Evolutionary conservation across 257 asterid genomes (phyloP).

Genomic region (Solanum piurae): DNA sequence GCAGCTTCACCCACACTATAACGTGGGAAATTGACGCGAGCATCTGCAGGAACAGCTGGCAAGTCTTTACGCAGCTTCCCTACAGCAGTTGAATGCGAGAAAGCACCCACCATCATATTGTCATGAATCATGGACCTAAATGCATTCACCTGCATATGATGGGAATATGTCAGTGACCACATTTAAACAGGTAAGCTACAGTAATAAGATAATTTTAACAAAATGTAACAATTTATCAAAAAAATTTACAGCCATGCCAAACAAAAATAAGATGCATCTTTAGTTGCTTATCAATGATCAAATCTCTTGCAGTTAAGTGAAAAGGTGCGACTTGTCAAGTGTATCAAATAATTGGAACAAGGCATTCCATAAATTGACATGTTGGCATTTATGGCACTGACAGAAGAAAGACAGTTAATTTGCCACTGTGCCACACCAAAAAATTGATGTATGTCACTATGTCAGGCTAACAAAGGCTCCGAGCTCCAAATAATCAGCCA

Average conservation of each 20-base stretch:
- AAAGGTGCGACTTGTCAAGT: not conserved
- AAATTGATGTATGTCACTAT: not conserved
- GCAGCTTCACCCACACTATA: conserved; percentile 84
- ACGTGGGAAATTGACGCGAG: conserved; percentile 64
- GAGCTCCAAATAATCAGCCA: not conserved
- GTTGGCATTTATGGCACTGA: not conserved
- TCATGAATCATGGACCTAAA: conserved; percentile 86
- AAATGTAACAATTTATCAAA: not conserved
- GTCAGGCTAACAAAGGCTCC: not conserved
- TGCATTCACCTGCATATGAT: conserved; percentile 59
- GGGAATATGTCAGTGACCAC: not conserved
- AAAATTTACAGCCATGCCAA: not conserved
- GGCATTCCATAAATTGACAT: not conserved
- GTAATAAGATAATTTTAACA: not conserved
- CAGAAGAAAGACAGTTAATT: not conserved
- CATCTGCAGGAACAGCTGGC: conserved; percentile 82
- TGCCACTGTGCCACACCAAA: not conserved
- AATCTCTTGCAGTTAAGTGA: not conserved
- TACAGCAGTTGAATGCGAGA: conserved; percentile 92
- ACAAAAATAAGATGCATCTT: not conserved
- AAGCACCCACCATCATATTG: conserved; percentile 93
- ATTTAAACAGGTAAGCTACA: not conserved
- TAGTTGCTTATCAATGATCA: not conserved
- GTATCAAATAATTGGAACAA: not conserved
- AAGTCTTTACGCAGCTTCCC: conserved; percentile 83